Conservation (phyloP, 1,284 basidiomycete genomes). For the Ustilago lituana region DNA sequence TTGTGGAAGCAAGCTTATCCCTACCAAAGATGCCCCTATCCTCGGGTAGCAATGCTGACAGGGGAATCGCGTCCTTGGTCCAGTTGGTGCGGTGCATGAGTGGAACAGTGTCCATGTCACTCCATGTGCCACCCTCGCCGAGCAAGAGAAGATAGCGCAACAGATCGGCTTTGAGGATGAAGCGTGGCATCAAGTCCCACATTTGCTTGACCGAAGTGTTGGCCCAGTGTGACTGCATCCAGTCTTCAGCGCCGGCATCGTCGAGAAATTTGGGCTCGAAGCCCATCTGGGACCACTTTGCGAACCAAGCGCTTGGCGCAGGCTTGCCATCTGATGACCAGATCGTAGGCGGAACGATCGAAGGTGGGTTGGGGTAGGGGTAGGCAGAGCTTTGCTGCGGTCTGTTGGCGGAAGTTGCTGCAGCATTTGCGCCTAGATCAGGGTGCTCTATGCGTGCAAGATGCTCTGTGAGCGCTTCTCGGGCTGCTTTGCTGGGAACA, state of each 20-base stretch:
- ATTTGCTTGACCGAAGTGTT: conserved; percentile 36
- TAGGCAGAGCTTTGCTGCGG: too few species aligned
- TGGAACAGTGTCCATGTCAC: conserved; percentile 54
- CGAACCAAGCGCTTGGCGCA: conserved; percentile 28
- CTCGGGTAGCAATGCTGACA: conserved; percentile 18
- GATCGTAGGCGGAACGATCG: conserved; percentile 32
- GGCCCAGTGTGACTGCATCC: conserved; percentile 30
- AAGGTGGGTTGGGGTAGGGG: conserved; percentile 6
- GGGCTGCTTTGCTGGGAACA: conserved; percentile 27
- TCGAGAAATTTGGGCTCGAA: conserved; percentile 50
- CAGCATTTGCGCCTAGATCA: neutral
- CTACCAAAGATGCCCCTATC: conserved; percentile 27
- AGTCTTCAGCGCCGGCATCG: conserved; percentile 40
- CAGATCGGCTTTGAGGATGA: conserved; percentile 53
- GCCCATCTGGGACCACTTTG: conserved; percentile 45
- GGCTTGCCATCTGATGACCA: conserved; percentile 50
- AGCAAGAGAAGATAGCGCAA: conserved; percentile 50
- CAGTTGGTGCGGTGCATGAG: conserved; percentile 41
- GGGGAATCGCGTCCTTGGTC: conserved; percentile 39
- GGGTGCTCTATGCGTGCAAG: conserved; percentile 30
- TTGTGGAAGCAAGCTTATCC: neutral
- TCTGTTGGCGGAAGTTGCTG: neutral
- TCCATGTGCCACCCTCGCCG: conserved; percentile 48
- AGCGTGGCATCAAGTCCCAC: conserved; percentile 47
- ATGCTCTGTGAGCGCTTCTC: conserved; percentile 28